Evolutionary conservation across 2,329 filamentous ascomycete genomes (phyloP).

Genomic region (Aspergillus oerlinghausenensis): DNA sequence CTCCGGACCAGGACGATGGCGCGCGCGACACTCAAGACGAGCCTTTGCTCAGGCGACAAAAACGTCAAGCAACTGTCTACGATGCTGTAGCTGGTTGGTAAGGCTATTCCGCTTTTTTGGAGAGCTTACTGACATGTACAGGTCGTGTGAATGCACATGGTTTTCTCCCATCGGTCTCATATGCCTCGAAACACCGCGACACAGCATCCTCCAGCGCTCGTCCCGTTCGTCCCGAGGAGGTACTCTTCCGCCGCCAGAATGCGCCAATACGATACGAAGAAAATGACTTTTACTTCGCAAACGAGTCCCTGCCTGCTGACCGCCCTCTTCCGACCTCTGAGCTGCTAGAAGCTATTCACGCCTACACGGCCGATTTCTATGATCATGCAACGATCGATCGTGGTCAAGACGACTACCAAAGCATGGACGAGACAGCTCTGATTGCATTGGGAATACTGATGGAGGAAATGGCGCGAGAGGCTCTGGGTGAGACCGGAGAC

Average conservation of each 20-base stretch:
- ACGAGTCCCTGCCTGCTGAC: conserved; percentile 41
- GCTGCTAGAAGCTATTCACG: conserved; percentile 53
- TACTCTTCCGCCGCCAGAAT: conserved; percentile 50
- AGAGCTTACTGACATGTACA: conserved; percentile 17
- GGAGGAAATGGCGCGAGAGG: conserved; percentile 52
- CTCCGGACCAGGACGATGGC: conserved; percentile 9
- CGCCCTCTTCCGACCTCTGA: conserved; percentile 51
- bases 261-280: conserved; percentile 51
- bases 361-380: conserved; percentile 56
- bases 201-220: conserved; percentile 32
- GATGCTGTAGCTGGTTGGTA: conserved; percentile 54
- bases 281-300: conserved; percentile 52
- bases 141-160: conserved; percentile 44
- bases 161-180: conserved; percentile 22
- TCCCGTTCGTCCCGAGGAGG: conserved; percentile 53
- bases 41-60: conserved; percentile 13
- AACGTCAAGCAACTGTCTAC: conserved; percentile 47
- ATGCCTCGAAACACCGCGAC: conserved; percentile 29
- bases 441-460: conserved; percentile 57
- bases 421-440: conserved; percentile 59
- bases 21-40: conserved; percentile 7
- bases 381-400: conserved; percentile 28
- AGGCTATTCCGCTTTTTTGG: background rate
- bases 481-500: conserved; percentile 55
- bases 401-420: conserved; percentile 43